A percentile compares a stretch with the other conserved stretches of the same genome.
Conservation (phyloP, 768 basidiomycete species). For the Suillus lakei region DNA sequence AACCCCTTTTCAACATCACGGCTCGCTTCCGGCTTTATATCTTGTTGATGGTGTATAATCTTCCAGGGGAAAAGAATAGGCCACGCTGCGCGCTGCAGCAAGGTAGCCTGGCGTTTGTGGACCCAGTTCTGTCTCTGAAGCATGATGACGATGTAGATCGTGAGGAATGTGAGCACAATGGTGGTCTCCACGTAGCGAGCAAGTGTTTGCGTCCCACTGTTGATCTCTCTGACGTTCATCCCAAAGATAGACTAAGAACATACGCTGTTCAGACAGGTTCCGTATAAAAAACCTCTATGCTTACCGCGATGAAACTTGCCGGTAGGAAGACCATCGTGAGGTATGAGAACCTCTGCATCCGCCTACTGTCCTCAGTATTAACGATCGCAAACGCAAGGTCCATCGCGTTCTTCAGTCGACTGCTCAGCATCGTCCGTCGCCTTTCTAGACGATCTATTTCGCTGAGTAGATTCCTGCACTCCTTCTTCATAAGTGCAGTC, state of each 20-base stretch:
- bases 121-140: conserved; percentile 39
- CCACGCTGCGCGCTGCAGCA: conserved; percentile 22
- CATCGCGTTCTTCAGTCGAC: conserved; percentile 22
- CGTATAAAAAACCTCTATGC: background rate
- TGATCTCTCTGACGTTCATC: conserved; percentile 38
- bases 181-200: conserved; percentile 47
- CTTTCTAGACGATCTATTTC: conserved; percentile 41
- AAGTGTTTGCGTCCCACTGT: conserved; percentile 36
- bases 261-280: background rate
- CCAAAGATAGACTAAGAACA: conserved; percentile 20
- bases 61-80: conserved; percentile 21
- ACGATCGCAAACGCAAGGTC: conserved; percentile 48
- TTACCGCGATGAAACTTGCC: conserved; percentile 38
- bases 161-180: conserved; percentile 52
- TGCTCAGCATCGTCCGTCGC: conserved; percentile 17
- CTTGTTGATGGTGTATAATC: too few relatives aligned
- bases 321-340: conserved; percentile 60
- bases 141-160: conserved; percentile 60
- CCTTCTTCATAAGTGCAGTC: conserved; percentile 23
- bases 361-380: conserved; percentile 52
- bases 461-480: conserved; percentile 34
- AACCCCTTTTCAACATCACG: too few relatives aligned
- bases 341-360: conserved; percentile 48
- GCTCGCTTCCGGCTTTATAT: too few relatives aligned
- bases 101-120: conserved; percentile 10